phyloP scores from a whole-genome alignment of 2,329 filamentous ascomycete species.

The Sporothrix mexicana region DNA sequence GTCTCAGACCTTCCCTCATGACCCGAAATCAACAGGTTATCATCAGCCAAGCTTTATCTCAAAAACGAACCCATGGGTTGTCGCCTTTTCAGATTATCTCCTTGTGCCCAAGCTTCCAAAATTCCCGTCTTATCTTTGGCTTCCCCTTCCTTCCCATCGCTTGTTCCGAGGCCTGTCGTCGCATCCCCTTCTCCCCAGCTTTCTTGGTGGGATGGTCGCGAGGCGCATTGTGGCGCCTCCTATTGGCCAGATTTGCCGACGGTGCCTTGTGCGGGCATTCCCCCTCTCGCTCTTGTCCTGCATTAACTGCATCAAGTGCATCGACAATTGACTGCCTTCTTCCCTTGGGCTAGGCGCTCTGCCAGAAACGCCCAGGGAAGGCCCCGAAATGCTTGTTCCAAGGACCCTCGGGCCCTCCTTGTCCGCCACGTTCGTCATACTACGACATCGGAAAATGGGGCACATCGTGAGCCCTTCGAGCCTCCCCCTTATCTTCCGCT shows the following conservation, averaged over 20 bases:
- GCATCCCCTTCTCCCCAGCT: neutral
- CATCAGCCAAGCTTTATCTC: neutral
- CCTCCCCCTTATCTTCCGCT: constrained; percentile 5
- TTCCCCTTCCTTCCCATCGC: neutral
- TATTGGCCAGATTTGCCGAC: constrained; percentile 31
- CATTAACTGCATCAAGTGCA: neutral
- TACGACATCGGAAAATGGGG: neutral
- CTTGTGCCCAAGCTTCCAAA: neutral
- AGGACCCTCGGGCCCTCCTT: neutral
- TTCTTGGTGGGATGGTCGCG: neutral
- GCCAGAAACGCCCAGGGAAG: neutral
- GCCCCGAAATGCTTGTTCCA: neutral
- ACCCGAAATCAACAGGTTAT: neutral
- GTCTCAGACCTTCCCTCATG: neutral
- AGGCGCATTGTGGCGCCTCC: neutral
- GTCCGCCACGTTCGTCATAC: constrained; percentile 9
- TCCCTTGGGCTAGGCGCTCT: constrained; percentile 14
- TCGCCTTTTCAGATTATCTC: neutral
- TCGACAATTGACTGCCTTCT: constrained; percentile 9
- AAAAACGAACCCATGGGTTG: neutral
- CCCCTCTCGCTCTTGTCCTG: neutral
- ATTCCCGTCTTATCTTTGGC: neutral
- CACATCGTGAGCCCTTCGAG: neutral
- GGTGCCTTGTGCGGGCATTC: neutral
- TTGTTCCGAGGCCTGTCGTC: constrained; percentile 12